Base-by-base conservation (phyloP, 2,329 filamentous ascomycete species). In the Colletotrichum chrysophilum region DNA sequence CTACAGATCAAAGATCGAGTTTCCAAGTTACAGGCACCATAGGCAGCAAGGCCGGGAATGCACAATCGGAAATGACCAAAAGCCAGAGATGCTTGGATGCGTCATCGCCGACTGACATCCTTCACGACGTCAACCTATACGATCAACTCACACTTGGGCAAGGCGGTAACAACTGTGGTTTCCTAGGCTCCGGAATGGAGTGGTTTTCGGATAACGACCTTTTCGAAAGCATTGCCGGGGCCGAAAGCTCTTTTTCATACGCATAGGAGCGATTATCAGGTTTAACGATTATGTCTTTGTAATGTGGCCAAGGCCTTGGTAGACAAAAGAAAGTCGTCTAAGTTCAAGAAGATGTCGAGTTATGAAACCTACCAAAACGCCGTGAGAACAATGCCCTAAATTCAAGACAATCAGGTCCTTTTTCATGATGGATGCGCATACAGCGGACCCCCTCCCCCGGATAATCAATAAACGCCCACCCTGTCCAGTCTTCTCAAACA, bases 171-270 rank as follows among this genome's bases (percentile, higher is more conserved):
- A 48, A 34, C 14, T 62, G 24, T 13, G 24, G 30, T 26, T 52
- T 74, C n/a, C 16, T 36, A 4, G 67, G 26, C 2, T 24, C 28
- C 26, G 62, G 38, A 30, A 66, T 52, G 7, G 71, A 65, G 10
- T 74, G 71, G 71, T 10, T 66, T 13, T 52, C 48, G 3, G 34
- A 65, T 24, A 26, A 48, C 10, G 38, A 28, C 6, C 38, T 32
- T 14, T 74, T 74, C 16, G 67, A 28, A 3, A 24, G 9, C 12
- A 34, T 74, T 3, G 34, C 34, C 7, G 34, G 32, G 6, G 43
- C 13, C 2, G 18, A n/a, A 9, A 32, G 16, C 52, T 48, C 58
- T 30, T 70, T 61, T 43, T 21, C 70, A 52, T 71, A 74, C 61
- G 24, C 61, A 58, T 38, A 34, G 12, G 16, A 38, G 36, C 36